These are phyloP conservation scores for Hamamelis virginiana DNA, from an alignment of 164 flowering plant species.

Conservation along the genomic window DNA sequence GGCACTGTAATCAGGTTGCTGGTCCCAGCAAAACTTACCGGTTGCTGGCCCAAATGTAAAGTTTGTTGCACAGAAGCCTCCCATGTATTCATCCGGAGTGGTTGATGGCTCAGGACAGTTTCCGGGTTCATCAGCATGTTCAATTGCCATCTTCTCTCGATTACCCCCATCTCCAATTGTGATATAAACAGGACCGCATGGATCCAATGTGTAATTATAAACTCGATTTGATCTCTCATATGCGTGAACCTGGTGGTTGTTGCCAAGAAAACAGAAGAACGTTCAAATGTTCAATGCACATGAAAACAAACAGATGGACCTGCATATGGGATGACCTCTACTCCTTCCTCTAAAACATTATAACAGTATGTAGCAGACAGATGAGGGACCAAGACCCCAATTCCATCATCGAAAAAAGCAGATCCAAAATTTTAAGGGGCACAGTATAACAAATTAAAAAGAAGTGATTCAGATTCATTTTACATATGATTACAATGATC, in stretches of 20 bases:
- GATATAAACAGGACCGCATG: slow-evolving; percentile 87
- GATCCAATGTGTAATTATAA: slow-evolving; percentile 78
- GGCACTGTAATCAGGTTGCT: slow-evolving; percentile 95
- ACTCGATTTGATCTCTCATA: slow-evolving; percentile 96
- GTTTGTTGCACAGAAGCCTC: slow-evolving; percentile 80
- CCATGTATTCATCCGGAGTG: slow-evolving; percentile 67
- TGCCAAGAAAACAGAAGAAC: neutral
- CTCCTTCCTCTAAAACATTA: too few relatives aligned
- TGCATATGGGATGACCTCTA: neutral
- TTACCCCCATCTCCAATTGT: slow-evolving; percentile 89
- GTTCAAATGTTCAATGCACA: neutral
- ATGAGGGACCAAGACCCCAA: too few relatives aligned
- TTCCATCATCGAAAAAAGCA: too few relatives aligned
- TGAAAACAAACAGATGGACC: neutral
- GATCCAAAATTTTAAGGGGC: too few relatives aligned
- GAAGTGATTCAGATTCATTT: too few relatives aligned
- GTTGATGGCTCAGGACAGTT: slow-evolving; percentile 75
- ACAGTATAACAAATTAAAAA: too few relatives aligned
- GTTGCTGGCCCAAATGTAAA: slow-evolving; percentile 86
- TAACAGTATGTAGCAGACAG: too few relatives aligned
- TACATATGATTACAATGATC: too few relatives aligned
- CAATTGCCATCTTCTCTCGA: slow-evolving; percentile 72
- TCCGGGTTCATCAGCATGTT: slow-evolving; percentile 86
- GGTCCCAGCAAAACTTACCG: slow-evolving; percentile 86
- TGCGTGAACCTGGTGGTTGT: slow-evolving; percentile 71